Conservation (phyloP, 352 stramenopile species). For the Stramenopiles sp. region DNA sequence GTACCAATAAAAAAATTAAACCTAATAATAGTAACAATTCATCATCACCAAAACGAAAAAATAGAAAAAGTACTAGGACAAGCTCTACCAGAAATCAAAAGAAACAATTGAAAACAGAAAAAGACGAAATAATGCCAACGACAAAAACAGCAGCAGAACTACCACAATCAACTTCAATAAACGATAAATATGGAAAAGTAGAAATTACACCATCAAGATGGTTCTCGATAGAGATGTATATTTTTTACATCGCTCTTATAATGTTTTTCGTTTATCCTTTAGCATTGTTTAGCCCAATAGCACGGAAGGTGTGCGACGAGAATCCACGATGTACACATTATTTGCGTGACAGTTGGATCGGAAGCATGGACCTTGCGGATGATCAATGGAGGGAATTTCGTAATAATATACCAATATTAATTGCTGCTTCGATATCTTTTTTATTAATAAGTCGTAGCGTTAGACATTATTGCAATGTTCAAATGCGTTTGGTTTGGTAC, state of each 20-base stretch:
- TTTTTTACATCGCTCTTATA: background rate
- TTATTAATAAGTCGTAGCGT: background rate
- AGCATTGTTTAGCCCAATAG: conserved; percentile 30
- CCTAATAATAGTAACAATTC: background rate
- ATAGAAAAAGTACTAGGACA: background rate
- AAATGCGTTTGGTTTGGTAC: background rate
- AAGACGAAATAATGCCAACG: too few relatives aligned
- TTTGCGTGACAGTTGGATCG: conserved; percentile 13
- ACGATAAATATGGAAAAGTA: background rate
- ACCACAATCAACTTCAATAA: background rate
- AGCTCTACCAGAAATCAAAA: background rate
- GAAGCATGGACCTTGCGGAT: conserved; percentile 23
- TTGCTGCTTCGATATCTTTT: background rate
- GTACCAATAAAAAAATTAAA: background rate
- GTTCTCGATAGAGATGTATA: background rate
- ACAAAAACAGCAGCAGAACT: too few relatives aligned
- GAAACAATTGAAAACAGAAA: too few relatives aligned
- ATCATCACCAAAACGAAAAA: background rate
- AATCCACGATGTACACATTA: conserved; percentile 4
- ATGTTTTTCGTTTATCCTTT: conserved; percentile 16
- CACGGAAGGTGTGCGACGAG: conserved; percentile 17
- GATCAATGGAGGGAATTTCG: conserved; percentile 29
- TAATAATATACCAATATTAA: conserved; percentile 20
- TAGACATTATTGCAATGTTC: background rate
- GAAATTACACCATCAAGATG: background rate